A percentile compares a stretch with the other conserved stretches of the same genome.
Conservation (phyloP, 805 yeast genomes). For the Kluyveromyces dobzhanskii region DNA sequence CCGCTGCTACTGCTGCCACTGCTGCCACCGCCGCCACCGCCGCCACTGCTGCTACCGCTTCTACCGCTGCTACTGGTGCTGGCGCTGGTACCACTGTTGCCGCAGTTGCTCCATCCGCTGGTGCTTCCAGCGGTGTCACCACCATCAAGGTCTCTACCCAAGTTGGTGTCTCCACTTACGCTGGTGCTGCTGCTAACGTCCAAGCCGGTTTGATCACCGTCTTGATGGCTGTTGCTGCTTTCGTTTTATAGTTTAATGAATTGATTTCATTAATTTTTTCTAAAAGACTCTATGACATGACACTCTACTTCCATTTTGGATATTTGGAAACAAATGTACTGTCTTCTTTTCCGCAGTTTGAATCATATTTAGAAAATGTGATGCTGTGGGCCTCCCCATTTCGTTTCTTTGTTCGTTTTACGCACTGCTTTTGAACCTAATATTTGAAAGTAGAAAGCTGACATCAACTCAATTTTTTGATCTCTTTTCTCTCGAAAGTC, state of each 20-base stretch:
- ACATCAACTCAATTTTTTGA: too few relatives aligned
- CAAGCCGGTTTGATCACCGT: neutral
- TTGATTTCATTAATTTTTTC: too few relatives aligned
- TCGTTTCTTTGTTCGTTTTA: too few relatives aligned
- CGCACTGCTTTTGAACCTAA: too few relatives aligned
- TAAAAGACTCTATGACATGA: too few relatives aligned
- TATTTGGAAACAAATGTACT: too few relatives aligned
- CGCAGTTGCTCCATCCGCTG: neutral
- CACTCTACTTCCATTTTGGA: too few relatives aligned
- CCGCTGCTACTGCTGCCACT: neutral
- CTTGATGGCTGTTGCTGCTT: neutral
- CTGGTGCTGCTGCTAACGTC: neutral
- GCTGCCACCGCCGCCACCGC: neutral
- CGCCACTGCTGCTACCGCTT: neutral
- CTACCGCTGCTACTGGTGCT: neutral
- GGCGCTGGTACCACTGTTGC: neutral
- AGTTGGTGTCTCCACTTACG: neutral
- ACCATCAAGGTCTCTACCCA: neutral
- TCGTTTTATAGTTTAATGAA: neutral
- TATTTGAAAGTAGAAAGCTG: too few relatives aligned
- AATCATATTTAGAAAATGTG: too few relatives aligned
- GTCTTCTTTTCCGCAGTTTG: too few relatives aligned
- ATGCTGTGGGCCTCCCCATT: too few relatives aligned
- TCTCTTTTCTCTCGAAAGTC: too few relatives aligned
- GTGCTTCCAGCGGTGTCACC: neutral